Evolutionary conservation across 2,329 filamentous ascomycete species (phyloP).

Genomic region (Fusarium nanum): DNA sequence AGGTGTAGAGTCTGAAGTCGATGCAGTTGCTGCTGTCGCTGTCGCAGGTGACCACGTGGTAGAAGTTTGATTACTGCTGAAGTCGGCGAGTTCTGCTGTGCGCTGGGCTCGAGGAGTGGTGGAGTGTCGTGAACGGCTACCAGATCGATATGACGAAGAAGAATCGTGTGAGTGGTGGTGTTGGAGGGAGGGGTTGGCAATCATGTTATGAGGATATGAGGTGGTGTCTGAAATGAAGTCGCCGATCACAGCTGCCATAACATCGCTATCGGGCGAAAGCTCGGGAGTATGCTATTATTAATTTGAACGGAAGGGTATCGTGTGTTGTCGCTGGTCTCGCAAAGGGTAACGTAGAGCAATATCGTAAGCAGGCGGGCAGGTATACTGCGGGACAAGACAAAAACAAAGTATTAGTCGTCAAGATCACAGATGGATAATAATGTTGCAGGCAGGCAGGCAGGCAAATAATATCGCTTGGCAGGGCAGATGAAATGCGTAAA

Average conservation of each 20-base stretch:
- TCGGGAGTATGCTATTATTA: slow-evolving; percentile 29
- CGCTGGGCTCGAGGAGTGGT: slow-evolving; percentile 47
- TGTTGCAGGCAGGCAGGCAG: slow-evolving; percentile 15
- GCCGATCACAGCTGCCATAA: slow-evolving; percentile 73
- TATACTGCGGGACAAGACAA: slow-evolving; percentile 37
- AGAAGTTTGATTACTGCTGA: slow-evolving; percentile 29
- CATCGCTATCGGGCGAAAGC: slow-evolving; percentile 50
- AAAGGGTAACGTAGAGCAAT: slow-evolving; percentile 24
- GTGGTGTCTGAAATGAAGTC: slow-evolving; percentile 80
- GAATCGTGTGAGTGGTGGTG: slow-evolving; percentile 58
- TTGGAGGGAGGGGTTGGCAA: slow-evolving; percentile 64
- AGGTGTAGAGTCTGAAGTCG: slow-evolving; percentile 37
- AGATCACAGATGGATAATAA: slow-evolving; percentile 23
- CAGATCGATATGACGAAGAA: slow-evolving; percentile 46
- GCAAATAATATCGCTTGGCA: slow-evolving; percentile 22
- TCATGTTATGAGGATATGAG: slow-evolving; percentile 77
- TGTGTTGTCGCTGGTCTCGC: slow-evolving; percentile 35
- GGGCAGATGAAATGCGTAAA: slow-evolving; percentile 6
- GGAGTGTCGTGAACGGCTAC: slow-evolving; percentile 48
- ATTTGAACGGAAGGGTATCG: slow-evolving; percentile 38
- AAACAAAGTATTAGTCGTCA: slow-evolving; percentile 43
- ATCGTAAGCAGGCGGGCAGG: slow-evolving; percentile 33
- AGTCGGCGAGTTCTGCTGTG: slow-evolving; percentile 39
- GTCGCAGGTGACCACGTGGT: slow-evolving; percentile 35
- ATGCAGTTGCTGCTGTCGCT: slow-evolving; percentile 16